A percentile compares a stretch with the other conserved stretches of the same genome.
Evolutionary conservation across 1,284 basidiomycete genomes (phyloP).

Genomic region (Vanrija pseudolonga): DNA sequence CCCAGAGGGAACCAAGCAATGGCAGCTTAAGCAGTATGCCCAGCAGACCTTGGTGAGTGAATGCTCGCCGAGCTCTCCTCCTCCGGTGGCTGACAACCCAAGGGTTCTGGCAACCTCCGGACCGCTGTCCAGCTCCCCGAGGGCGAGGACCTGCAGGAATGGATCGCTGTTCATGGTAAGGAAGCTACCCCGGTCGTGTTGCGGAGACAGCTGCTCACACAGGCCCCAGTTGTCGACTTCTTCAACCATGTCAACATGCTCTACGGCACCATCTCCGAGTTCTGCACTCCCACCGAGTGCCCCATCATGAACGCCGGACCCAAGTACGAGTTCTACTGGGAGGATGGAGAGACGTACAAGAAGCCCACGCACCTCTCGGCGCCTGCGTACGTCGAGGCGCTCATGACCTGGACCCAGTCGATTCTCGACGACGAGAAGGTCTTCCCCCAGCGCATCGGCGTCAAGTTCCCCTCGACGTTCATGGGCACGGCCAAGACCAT

Average conservation of each 20-base stretch:
- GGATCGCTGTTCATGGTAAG: constrained; percentile 93
- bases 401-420: constrained; percentile 98
- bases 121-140: constrained; percentile 87
- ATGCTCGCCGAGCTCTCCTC: neutral
- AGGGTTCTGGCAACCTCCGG: constrained; percentile 91
- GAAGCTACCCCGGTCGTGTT: neutral
- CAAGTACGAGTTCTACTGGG: constrained; percentile 98
- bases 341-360: constrained; percentile 87
- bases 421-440: constrained; percentile 87
- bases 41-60: constrained; percentile 80
- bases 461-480: constrained; percentile 89
- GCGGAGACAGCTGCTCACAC: neutral
- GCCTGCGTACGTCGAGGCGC: constrained; percentile 93
- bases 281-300: constrained; percentile 93
- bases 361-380: constrained; percentile 90
- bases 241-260: constrained; percentile 96
- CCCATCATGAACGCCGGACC: constrained; percentile 99
- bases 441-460: constrained; percentile 94
- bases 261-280: constrained; percentile 93
- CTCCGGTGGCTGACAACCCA: neutral
- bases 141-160: constrained; percentile 91
- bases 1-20: constrained; percentile 93
- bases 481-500: constrained; percentile 88
- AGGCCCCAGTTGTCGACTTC: constrained; percentile 79
- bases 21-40: constrained; percentile 93